Base-by-base conservation (phyloP, 2,329 filamentous ascomycete genomes). In the Aspergillus sp. region DNA sequence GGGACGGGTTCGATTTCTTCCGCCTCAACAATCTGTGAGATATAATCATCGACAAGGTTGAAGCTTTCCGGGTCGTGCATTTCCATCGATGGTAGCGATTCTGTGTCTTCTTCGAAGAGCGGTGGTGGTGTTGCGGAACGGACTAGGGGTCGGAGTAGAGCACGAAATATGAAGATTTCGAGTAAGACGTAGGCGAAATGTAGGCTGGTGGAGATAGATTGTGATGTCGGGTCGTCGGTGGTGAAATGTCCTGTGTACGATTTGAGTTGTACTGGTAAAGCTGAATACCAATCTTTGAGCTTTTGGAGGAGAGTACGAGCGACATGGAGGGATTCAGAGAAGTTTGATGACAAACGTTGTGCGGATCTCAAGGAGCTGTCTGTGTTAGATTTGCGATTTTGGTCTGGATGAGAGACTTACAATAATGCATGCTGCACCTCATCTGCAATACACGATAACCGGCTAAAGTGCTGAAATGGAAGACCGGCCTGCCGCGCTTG, bases 131-230 rank as follows among this genome's bases (percentile, higher is more conserved):
- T 48, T 33, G 47, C 47, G 2, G 49, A 51, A 20, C 47, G 53
- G 30, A 52, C 53, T 30, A 55, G 47, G 7, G 53, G 55, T 38
- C 56, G 54, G 32, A 63, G 50, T n/a, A 62, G 43, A 1, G 58
- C 56, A 33, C 60, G 55, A 43, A 59, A 62, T 5, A 62, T 51
- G 15, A 59, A 57, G 7, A 62, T 41, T 44, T 59, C 55, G 12
- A 60, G 49, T 2, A 55, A 52, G 5, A 61, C 46, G 41, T 64
- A 62, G 2, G 54, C 50, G 44, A 63, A 59, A 4, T 61, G 61
- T 5, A 64, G 49, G 27, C 50, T 35, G 27, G 37, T 46, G 6
- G 37, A 49, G 19, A 32, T 46, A 4, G 33, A 49, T 45, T 45
- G 49, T 22, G 46, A 41, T 48, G 43, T 47, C 19, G 48, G 27